Evolutionary conservation across 257 asterid genomes (phyloP).

Genomic region (Handroanthus guayacan): DNA sequence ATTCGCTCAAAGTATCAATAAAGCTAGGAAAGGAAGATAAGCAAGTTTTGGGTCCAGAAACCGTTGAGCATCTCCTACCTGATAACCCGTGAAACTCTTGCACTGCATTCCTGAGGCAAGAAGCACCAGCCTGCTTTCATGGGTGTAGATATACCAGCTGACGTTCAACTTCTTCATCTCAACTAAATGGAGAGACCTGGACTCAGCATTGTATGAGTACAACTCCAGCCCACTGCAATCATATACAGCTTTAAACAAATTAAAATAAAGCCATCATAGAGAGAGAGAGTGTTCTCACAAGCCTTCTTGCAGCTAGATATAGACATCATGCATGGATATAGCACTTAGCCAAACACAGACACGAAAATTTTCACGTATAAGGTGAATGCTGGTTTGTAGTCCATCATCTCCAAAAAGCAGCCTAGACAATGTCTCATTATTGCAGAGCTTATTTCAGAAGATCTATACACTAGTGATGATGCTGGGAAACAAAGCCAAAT

Average conservation of each 20-base stretch:
- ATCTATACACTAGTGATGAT: too few relatives aligned
- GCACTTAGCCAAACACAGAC: constrained; percentile 1
- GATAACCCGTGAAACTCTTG: constrained; percentile 89
- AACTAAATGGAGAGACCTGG: constrained; percentile 68
- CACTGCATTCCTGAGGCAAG: constrained; percentile 94
- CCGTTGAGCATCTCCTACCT: constrained; percentile 60
- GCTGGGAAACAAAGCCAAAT: background rate
- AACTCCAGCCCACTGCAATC: constrained; percentile 88
- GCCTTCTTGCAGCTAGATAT: constrained; percentile 32
- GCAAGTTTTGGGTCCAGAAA: constrained; percentile 23
- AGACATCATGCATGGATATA: constrained; percentile 13
- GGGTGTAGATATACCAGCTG: constrained; percentile 92
- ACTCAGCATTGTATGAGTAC: constrained; percentile 59
- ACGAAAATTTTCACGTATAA: constrained; percentile 14
- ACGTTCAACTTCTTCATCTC: constrained; percentile 77
- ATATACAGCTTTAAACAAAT: constrained; percentile 40
- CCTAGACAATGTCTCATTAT: too few relatives aligned
- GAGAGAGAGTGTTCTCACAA: constrained; percentile 23
- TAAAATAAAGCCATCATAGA: constrained; percentile 17
- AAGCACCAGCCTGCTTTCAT: constrained; percentile 96
- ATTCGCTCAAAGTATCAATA: constrained; percentile 21
- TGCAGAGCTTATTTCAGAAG: too few relatives aligned
- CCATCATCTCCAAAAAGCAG: background rate
- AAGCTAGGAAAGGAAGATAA: constrained; percentile 9
- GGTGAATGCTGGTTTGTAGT: background rate